These are phyloP conservation scores for Capsella bursapastoris DNA, from an alignment of 345 rosid species.

Conservation along the genomic window DNA sequence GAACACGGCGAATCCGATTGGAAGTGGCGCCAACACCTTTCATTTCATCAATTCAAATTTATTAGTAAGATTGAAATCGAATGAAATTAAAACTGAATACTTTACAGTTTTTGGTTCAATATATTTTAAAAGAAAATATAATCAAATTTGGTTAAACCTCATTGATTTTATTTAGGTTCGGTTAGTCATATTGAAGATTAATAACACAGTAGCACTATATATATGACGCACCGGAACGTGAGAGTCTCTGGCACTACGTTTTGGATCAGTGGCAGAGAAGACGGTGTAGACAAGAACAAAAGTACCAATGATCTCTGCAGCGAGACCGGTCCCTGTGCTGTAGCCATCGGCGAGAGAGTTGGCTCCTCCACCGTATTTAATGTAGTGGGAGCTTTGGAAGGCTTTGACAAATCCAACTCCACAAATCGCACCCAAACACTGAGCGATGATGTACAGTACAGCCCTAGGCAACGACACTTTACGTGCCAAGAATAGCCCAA, in stretches of 20 bases:
- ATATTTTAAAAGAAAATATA: background rate
- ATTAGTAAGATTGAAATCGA: background rate
- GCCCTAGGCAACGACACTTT: slow-evolving; percentile 70
- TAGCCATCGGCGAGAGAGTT: slow-evolving; percentile 53
- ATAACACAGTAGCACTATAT: background rate
- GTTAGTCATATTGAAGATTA: too few relatives aligned
- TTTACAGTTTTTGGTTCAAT: background rate
- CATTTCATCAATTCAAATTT: slow-evolving; percentile 1
- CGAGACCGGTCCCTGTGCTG: slow-evolving; percentile 67
- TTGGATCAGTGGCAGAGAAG: slow-evolving; percentile 71
- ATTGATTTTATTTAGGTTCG: too few relatives aligned
- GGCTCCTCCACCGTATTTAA: slow-evolving; percentile 65
- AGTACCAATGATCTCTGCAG: slow-evolving; percentile 70
- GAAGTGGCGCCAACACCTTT: slow-evolving; percentile 96
- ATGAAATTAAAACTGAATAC: background rate
- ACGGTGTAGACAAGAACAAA: slow-evolving; percentile 73
- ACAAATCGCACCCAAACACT: slow-evolving; percentile 73
- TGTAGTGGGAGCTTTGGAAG: slow-evolving; percentile 61
- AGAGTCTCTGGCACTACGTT: slow-evolving; percentile 67
- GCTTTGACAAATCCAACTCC: slow-evolving; percentile 69
- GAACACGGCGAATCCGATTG: slow-evolving; percentile 95
- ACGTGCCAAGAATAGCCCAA: slow-evolving; percentile 65
- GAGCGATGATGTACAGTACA: slow-evolving; percentile 64
- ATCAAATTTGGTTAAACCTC: background rate
- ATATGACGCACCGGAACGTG: slow-evolving; percentile 61